Percentiles rank a stretch among this genome's conserved stretches.
Conservation (phyloP, 1,139 yeast species). For the Lodderomyces elongisporus region DNA sequence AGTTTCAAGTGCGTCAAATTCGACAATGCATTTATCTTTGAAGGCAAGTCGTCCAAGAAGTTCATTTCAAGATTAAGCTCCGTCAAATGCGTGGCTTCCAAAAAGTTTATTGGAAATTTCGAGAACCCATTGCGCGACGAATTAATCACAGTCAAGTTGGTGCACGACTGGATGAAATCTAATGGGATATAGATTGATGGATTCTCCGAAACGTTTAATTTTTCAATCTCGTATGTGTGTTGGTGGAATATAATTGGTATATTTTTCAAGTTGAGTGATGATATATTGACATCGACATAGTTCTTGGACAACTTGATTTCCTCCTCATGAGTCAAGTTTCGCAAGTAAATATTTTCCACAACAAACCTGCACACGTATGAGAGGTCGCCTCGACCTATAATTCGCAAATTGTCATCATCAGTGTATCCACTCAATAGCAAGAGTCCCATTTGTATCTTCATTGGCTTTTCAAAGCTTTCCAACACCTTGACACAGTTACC, state of each 20-base stretch:
- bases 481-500: slow-evolving; percentile 77
- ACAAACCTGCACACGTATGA: slow-evolving; percentile 83
- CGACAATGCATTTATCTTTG: slow-evolving; percentile 47
- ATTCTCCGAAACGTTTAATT: slow-evolving; percentile 79
- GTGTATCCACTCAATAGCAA: slow-evolving; percentile 76
- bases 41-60: slow-evolving; percentile 61
- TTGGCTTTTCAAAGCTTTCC: slow-evolving; percentile 70
- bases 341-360: slow-evolving; percentile 65
- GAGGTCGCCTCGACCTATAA: slow-evolving; percentile 82
- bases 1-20: slow-evolving; percentile 55
- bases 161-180: slow-evolving; percentile 82
- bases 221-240: slow-evolving; percentile 76
- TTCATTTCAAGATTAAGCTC: slow-evolving; percentile 76
- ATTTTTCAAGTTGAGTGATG: slow-evolving; percentile 71
- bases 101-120: slow-evolving; percentile 66
- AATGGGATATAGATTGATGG: slow-evolving; percentile 80
- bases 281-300: slow-evolving; percentile 70
- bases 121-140: slow-evolving; percentile 73
- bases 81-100: slow-evolving; percentile 64
- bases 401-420: slow-evolving; percentile 67
- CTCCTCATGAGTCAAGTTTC: slow-evolving; percentile 64
- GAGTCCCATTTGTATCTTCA: slow-evolving; percentile 70
- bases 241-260: slow-evolving; percentile 81
- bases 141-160: slow-evolving; percentile 60
- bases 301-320: slow-evolving; percentile 61